Percentiles rank a stretch among this genome's conserved stretches.
Evolutionary conservation across 1,284 basidiomycete genomes (phyloP).

Genomic region (Sporisorium sorghi): DNA sequence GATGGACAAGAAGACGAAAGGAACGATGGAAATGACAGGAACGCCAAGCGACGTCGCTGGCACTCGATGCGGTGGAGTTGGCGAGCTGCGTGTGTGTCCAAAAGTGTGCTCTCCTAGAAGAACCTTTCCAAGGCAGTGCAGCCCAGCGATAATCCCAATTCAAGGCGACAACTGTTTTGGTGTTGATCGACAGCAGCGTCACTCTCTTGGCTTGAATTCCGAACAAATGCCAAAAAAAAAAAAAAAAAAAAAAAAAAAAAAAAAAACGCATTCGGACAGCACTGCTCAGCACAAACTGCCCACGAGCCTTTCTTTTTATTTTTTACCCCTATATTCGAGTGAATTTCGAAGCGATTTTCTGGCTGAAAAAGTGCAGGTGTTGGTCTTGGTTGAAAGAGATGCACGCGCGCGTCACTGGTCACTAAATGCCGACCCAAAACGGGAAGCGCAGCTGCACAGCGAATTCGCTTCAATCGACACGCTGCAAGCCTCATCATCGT

Average conservation of each 20-base stretch:
- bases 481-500: neutral
- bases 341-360: neutral
- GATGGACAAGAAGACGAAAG: neutral
- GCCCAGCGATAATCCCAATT: neutral
- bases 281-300: neutral
- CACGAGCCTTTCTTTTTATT: neutral
- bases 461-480: constrained; percentile 28
- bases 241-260: neutral
- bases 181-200: constrained; percentile 42
- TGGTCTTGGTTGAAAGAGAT: constrained; percentile 31
- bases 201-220: constrained; percentile 4
- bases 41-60: neutral
- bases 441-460: constrained; percentile 6
- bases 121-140: constrained; percentile 21
- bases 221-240: neutral
- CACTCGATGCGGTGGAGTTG: constrained; percentile 16
- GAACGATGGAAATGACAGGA: neutral
- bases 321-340: constrained; percentile 8
- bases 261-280: constrained; percentile 2
- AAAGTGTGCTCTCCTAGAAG: constrained; percentile 6
- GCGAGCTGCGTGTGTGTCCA: no score
- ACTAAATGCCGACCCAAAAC: neutral
- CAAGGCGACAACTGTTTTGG: neutral
- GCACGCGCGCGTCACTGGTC: constrained; percentile 26
- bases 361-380: constrained; percentile 21